phyloP scores from a whole-genome alignment of 805 yeast species.

The Candida maesae region DNA sequence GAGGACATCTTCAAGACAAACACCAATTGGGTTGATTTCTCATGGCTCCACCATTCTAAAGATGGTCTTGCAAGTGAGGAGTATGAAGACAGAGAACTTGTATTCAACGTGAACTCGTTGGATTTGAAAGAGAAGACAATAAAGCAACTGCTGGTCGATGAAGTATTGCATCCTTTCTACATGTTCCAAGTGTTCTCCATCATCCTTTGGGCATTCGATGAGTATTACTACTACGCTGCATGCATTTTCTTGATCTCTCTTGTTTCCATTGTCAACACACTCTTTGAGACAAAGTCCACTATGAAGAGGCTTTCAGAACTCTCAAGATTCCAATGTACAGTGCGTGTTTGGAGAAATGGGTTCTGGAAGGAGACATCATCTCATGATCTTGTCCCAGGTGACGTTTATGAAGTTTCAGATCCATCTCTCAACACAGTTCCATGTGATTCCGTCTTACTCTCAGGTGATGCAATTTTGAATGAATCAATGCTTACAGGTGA shows the following conservation, averaged over 20 bases:
- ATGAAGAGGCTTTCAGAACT: conserved; percentile 68
- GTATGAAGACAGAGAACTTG: conserved; percentile 62
- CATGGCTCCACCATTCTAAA: conserved; percentile 64
- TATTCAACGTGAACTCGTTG: conserved; percentile 76
- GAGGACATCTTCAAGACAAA: conserved; percentile 84
- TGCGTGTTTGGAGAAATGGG: conserved; percentile 87
- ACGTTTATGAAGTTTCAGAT: conserved; percentile 86
- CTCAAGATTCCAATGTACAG: conserved; percentile 71
- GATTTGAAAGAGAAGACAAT: conserved; percentile 72
- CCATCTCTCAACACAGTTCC: conserved; percentile 74
- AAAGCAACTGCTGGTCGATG: conserved; percentile 67
- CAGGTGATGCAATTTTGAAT: conserved; percentile 95
- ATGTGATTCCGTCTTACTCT: conserved; percentile 80
- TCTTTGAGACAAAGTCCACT: conserved; percentile 80
- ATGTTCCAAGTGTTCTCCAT: conserved; percentile 92
- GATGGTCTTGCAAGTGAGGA: conserved; percentile 67
- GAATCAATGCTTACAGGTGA: conserved; percentile 99
- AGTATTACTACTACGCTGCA: conserved; percentile 88
- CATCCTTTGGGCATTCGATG: conserved; percentile 86
- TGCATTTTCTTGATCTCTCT: conserved; percentile 88
- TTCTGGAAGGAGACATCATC: conserved; percentile 85
- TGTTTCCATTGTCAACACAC: conserved; percentile 72
- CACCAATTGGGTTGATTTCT: conserved; percentile 78
- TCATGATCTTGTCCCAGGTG: conserved; percentile 90
- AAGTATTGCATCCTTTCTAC: conserved; percentile 92